Conservation (phyloP, 306 rosid species). For the Quercus berberidifolia region DNA sequence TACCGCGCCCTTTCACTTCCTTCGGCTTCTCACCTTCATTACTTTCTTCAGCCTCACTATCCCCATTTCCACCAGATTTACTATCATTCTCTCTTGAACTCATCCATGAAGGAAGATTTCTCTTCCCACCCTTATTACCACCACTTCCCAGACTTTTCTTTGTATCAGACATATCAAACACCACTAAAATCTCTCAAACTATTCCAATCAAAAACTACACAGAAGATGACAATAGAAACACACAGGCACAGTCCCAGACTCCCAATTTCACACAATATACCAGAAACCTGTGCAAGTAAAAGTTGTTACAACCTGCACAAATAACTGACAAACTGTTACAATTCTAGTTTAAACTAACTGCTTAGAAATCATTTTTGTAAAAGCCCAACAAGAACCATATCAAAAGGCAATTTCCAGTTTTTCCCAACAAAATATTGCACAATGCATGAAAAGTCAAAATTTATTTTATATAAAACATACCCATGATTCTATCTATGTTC, state of each 20-base stretch:
- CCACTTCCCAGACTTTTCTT: conserved; percentile 16
- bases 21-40: conserved; percentile 25
- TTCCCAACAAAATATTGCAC: not conserved
- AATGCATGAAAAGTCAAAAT: not conserved
- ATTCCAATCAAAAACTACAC: not conserved
- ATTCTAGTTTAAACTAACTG: not conserved
- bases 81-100: conserved; percentile 37
- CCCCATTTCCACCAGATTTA: conserved; percentile 32
- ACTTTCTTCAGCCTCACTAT: conserved; percentile 29
- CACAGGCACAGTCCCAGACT: conserved; percentile 13
- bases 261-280: not conserved
- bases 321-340: not conserved
- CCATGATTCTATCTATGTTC: not conserved
- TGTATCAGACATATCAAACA: conserved; percentile 44
- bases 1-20: conserved; percentile 27
- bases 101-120: conserved; percentile 72
- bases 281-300: not conserved
- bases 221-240: not conserved
- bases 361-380: not conserved
- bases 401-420: not conserved
- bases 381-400: too few species aligned
- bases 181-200: conserved; percentile 4
- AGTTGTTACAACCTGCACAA: not conserved
- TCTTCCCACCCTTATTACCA: conserved; percentile 37
- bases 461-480: not conserved